Base-by-base conservation (phyloP, 2,329 filamentous ascomycete species). In the Colletotrichum chlorophyti region DNA sequence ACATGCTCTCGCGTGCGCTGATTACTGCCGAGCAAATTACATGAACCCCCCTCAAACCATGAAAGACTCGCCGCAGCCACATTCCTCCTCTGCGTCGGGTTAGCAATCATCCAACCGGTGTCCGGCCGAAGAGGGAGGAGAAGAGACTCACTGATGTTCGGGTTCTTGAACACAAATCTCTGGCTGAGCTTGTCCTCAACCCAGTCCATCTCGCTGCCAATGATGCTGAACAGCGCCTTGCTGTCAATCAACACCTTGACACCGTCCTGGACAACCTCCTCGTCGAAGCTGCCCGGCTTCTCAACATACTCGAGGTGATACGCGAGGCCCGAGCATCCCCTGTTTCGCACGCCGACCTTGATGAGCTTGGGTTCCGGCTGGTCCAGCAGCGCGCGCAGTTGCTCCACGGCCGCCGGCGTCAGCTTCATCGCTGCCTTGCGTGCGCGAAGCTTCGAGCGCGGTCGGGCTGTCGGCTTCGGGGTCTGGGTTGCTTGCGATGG, bases 191-290 rank as follows among this genome's bases (percentile, higher is more conserved):
- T 97, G 68, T 98, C 95, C 76, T 98, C 93, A 10, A 94, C 83
- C 93, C 94, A 99, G 71, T 99, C 95, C 95, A 99, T 99, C 77
- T 98, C 94, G 70, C 91, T 97, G 5, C 95, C 95, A 67, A 99
- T 97, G 51, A 99, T 98, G 74, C 94, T 98, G 72, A 99, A 93
- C 46, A 99, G 79, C 37, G 95, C 95, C 79, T 97, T 98, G 81
- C 91, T 96, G 74, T 99, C 95, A 55, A 99, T 95, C 72, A 98
- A 74, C 29, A 99, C 94, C 76, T 91, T 94, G 55, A 99, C 94
- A 0, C 94, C 95, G 68, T 98, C 95, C 72, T 99, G 95, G 71
- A 96, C 93, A 1, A 99, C 92, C 48, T 88, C 83, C 74, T 99
- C 95, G 68, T 99, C 95, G 68, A 98, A 94, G 32, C 84, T 80